These are phyloP conservation scores for Lipomyces kockii DNA, from an alignment of 805 yeast species.

Conservation along the genomic window DNA sequence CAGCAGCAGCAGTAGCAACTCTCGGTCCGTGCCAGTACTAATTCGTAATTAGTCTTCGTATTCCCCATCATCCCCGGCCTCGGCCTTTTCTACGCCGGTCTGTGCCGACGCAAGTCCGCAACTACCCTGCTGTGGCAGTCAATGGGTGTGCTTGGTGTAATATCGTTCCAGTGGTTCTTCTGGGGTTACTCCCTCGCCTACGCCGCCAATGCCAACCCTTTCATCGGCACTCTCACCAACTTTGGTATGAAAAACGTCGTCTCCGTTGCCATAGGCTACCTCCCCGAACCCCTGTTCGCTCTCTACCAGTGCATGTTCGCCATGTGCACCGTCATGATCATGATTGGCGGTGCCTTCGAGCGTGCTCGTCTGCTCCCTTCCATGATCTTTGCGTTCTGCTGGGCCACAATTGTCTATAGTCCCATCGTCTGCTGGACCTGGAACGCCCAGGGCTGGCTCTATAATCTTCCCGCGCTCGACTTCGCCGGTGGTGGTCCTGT, in stretches of 20 bases:
- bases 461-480: conserved; percentile 80
- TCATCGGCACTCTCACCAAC: conserved; percentile 80
- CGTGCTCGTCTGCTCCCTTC: conserved; percentile 95
- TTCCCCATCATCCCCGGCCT: conserved; percentile 98
- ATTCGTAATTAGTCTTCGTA: conserved; percentile 55
- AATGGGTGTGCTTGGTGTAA: conserved; percentile 80
- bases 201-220: conserved; percentile 67
- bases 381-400: conserved; percentile 90
- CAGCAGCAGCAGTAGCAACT: neutral
- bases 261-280: conserved; percentile 69
- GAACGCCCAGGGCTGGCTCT: conserved; percentile 93
- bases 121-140: conserved; percentile 92
- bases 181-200: conserved; percentile 96
- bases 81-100: conserved; percentile 89
- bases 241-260: conserved; percentile 81
- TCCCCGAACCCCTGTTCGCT: conserved; percentile 91
- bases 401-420: conserved; percentile 95
- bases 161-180: conserved; percentile 95
- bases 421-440: conserved; percentile 98
- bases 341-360: conserved; percentile 98
- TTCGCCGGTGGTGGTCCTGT: conserved; percentile 99
- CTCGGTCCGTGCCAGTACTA: neutral
- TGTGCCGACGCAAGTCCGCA: conserved; percentile 95
- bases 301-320: conserved; percentile 98
- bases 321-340: conserved; percentile 84